Conservation (phyloP, 176 grass and related monocot genomes). For the Thalia dealbata region DNA sequence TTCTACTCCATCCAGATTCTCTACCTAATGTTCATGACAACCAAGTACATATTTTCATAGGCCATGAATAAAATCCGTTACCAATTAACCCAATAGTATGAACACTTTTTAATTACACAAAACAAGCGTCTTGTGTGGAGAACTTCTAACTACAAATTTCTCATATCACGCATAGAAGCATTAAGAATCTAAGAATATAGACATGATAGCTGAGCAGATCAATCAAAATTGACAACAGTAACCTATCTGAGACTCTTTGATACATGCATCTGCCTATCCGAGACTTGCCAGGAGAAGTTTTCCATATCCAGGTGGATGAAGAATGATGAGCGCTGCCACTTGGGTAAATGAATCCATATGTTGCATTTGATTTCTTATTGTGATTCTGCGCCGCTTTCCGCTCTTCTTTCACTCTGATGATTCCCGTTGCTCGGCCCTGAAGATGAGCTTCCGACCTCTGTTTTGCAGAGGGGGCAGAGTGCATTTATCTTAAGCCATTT, state of each 20-base stretch:
- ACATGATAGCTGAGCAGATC: background rate
- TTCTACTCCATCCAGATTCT: no score
- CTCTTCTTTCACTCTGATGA: background rate
- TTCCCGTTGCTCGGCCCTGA: background rate
- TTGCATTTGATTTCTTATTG: background rate
- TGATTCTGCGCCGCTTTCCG: background rate
- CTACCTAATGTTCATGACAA: no score
- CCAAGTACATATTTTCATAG: no score
- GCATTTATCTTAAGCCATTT: constrained; percentile 98
- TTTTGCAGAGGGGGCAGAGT: constrained; percentile 83
- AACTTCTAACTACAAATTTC: background rate
- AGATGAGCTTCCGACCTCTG: constrained; percentile 33
- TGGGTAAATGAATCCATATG: no score
- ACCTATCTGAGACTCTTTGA: background rate
- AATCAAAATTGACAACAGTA: background rate
- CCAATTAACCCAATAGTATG: background rate
- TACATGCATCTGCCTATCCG: background rate
- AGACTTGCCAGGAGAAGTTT: no score
- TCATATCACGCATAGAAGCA: background rate
- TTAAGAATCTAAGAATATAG: background rate
- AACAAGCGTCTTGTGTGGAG: background rate
- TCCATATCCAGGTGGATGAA: background rate
- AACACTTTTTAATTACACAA: no score
- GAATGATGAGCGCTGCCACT: no score
- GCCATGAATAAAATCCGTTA: background rate